Conservation (phyloP, 352 stramenopile species). For the Pythium aphanidermatum region DNA sequence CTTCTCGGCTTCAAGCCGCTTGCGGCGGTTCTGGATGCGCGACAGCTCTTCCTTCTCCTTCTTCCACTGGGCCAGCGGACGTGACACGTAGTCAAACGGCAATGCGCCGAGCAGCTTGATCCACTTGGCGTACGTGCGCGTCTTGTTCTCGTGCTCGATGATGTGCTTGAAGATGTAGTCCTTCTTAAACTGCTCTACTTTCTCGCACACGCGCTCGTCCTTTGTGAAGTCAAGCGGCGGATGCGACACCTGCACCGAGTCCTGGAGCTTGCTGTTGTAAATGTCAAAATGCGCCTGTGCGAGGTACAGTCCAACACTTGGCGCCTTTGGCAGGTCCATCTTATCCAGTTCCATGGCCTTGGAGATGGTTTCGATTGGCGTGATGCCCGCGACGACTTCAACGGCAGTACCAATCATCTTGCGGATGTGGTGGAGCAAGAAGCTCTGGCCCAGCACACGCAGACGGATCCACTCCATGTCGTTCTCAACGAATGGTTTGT, state of each 20-base stretch:
- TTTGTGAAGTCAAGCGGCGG: conserved; percentile 54
- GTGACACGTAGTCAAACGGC: conserved; percentile 63
- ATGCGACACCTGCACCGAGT: conserved; percentile 61
- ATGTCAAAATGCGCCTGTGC: conserved; percentile 82
- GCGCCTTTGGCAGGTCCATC: conserved; percentile 84
- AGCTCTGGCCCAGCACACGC: conserved; percentile 94
- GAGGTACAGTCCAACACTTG: conserved; percentile 81
- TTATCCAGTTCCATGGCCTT: conserved; percentile 65
- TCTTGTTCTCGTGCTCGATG: conserved; percentile 68
- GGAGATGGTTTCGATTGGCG: conserved; percentile 40
- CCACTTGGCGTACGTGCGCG: conserved; percentile 80
- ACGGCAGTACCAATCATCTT: conserved; percentile 94
- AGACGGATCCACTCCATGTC: conserved; percentile 95
- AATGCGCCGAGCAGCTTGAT: conserved; percentile 59
- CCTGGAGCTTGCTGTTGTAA: conserved; percentile 76
- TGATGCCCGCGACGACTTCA: conserved; percentile 64
- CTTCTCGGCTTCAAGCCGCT: conserved; percentile 20
- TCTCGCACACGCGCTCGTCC: conserved; percentile 35
- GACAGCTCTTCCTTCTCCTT: conserved; percentile 59
- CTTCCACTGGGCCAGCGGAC: conserved; percentile 64
- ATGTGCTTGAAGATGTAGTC: conserved; percentile 79
- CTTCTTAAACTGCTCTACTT: conserved; percentile 75
- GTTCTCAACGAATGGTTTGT: conserved; percentile 79
- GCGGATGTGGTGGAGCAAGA: conserved; percentile 97
- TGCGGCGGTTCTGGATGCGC: conserved; percentile 14